A percentile compares a stretch with the other conserved stretches of the same genome.
Conservation (phyloP, 768 basidiomycete genomes). For the Pisolithus albus region DNA sequence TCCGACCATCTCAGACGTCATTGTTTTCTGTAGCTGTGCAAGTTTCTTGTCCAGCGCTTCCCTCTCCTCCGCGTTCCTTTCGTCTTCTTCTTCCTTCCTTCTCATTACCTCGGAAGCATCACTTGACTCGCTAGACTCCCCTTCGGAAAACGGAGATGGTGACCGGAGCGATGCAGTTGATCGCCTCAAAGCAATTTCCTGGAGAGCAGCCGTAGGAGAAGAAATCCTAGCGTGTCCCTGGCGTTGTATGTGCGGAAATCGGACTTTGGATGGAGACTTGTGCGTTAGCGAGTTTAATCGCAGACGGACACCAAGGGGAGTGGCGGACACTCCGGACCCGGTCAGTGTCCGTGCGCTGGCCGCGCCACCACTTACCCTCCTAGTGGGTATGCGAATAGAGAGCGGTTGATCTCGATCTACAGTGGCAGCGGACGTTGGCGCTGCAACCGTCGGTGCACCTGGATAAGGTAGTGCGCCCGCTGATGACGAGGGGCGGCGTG, state of each 20-base stretch:
- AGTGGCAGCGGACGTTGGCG: not conserved
- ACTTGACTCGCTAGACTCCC: conserved; percentile 47
- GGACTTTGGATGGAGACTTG: conserved; percentile 37
- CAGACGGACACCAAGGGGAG: conserved; percentile 62
- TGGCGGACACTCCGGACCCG: conserved; percentile 39
- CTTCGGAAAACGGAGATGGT: conserved; percentile 47
- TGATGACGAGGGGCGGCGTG: conserved; percentile 9
- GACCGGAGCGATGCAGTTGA: conserved; percentile 31
- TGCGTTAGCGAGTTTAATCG: conserved; percentile 63
- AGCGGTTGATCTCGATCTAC: conserved; percentile 6
- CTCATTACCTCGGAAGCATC: conserved; percentile 51
- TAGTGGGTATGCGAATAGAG: conserved; percentile 21
- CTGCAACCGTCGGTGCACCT: conserved; percentile 9
- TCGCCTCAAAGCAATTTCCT: conserved; percentile 31
- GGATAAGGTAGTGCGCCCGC: conserved; percentile 9
- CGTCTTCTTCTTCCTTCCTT: conserved; percentile 62
- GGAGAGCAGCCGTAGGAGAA: conserved; percentile 69
- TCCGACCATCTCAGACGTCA: conserved; percentile 68
- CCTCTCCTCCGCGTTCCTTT: conserved; percentile 59
- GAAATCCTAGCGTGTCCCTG: conserved; percentile 37
- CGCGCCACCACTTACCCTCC: not conserved
- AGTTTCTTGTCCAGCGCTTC: conserved; percentile 63
- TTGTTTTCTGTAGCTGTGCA: conserved; percentile 58
- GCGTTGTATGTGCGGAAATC: not conserved
- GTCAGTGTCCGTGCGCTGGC: conserved; percentile 21